Base-by-base conservation (phyloP, 352 stramenopile species). In the Pythium guiyangense region DNA sequence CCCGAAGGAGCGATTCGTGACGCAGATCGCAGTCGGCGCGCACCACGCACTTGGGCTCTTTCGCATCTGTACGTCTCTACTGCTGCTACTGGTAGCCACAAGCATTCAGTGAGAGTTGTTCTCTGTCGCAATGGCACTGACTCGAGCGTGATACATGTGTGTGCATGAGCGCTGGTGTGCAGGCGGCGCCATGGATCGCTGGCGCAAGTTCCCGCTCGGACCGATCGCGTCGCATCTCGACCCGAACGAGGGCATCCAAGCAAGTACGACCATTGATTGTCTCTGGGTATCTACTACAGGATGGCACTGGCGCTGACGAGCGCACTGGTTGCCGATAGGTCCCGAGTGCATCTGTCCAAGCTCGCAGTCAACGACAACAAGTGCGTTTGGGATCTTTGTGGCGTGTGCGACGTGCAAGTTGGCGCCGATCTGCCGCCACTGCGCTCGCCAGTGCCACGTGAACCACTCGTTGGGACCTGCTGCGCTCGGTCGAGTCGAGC, bases 41-140 rank as follows among this genome's bases (percentile, higher is more conserved):
- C 64, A 87, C 49, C 80, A 93, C 39, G 54, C 66, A 0, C 50
- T 93, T 4, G 81, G 66, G 10, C 70, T 90, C n/a, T 72, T 82
- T 57, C 80, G 80, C 9, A 64, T 59, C 37, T 27, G 70, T 84
- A 66, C 14, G 63, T 60, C 14, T 34, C 4, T 54, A 8, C 18
- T 31, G 26, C 11, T 37, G 15, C 20, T n/a, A n/a, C n/a, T 34
- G 22, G 5, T 18, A 15, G 2, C 26, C 9, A 29, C 27, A 6
- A 14, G 20, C 48, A 27, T 6, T 29, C 12, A 47, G n/a, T n/a
- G n/a, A n/a, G n/a, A 34, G 11, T 45, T 15, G n/a, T 6, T 45
- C 47, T 9, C 22, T 22, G 26, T 35, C 0, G 27, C 20, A 2
- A 50, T 47, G 11, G 12, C 11, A 31, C 27, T 22, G 31, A 46